Evolutionary conservation across 2,329 filamentous ascomycete species (phyloP).

Genomic region (Fusarium ambrosium): DNA sequence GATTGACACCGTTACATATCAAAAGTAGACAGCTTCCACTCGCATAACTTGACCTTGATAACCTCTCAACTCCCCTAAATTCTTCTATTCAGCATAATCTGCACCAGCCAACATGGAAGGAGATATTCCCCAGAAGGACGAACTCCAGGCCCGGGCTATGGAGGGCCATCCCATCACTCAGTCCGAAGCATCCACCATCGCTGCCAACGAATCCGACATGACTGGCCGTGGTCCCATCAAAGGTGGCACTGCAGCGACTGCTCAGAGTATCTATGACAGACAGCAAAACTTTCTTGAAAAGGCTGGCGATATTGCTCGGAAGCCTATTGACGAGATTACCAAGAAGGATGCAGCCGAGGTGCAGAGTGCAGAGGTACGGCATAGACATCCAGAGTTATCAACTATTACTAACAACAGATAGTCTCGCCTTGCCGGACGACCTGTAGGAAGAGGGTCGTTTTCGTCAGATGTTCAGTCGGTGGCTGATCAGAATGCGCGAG

Average conservation of each 20-base stretch:
- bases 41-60: too few species aligned
- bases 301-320: slow-evolving; percentile 21
- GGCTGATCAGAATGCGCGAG: slow-evolving; percentile 18
- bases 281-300: slow-evolving; percentile 31
- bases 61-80: neutral
- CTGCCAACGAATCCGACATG: slow-evolving; percentile 26
- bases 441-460: slow-evolving; percentile 22
- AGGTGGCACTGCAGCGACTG: slow-evolving; percentile 24
- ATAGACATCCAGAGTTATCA: fast-evolving
- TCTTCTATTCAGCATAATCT: neutral
- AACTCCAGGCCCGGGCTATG: slow-evolving; percentile 21
- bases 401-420: neutral
- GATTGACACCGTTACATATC: neutral
- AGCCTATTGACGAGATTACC: slow-evolving; percentile 15
- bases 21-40: neutral
- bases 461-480: slow-evolving; percentile 24
- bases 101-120: neutral
- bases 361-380: slow-evolving; percentile 26
- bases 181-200: slow-evolving; percentile 18
- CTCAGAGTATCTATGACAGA: slow-evolving; percentile 26
- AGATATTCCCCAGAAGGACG: slow-evolving; percentile 25
- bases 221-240: slow-evolving; percentile 32
- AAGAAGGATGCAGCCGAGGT: slow-evolving; percentile 32
- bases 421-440: slow-evolving; percentile 21
- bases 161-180: slow-evolving; percentile 33